Percentiles rank a stretch among this genome's conserved stretches.
Conservation (phyloP, 176 grass and related monocot genomes). For the Hsuehochloa calcarea region DNA sequence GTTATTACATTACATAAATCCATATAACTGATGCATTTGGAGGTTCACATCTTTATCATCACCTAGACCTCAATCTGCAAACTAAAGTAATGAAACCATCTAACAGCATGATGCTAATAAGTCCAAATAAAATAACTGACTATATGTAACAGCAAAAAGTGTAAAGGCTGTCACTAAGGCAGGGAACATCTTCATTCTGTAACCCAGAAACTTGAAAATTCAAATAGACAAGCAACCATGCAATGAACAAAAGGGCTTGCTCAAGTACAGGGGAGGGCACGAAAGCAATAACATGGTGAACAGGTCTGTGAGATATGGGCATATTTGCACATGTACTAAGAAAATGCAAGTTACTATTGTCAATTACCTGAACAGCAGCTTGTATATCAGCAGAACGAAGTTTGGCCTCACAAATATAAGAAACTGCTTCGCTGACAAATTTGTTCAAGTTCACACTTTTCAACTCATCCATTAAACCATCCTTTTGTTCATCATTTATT, state of each 20-base stretch:
- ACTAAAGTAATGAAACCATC: conserved; percentile 3
- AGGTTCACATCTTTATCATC: conserved; percentile 11
- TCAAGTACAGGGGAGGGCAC: neutral
- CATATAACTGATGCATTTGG: neutral
- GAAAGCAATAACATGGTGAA: neutral
- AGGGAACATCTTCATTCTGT: conserved; percentile 1
- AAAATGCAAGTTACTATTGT: neutral
- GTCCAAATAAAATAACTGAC: neutral
- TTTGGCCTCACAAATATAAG: conserved; percentile 97
- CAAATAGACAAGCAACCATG: neutral
- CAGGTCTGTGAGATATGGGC: neutral
- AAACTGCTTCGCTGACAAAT: conserved; percentile 97
- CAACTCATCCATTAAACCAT: conserved; percentile 82
- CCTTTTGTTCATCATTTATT: conserved; percentile 91
- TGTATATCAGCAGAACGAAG: conserved; percentile 96
- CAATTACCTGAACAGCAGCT: conserved; percentile 90
- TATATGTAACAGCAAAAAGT: neutral
- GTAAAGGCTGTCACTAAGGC: neutral
- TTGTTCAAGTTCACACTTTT: conserved; percentile 99
- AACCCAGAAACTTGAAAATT: conserved; percentile 24
- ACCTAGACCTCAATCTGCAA: neutral
- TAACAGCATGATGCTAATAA: neutral
- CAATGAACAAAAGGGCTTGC: neutral
- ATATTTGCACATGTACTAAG: neutral
- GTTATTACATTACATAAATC: conserved; percentile 30